Evolutionary conservation across 23 red algal species (phyloP).

Genomic region (Agarophyton chilense): DNA sequence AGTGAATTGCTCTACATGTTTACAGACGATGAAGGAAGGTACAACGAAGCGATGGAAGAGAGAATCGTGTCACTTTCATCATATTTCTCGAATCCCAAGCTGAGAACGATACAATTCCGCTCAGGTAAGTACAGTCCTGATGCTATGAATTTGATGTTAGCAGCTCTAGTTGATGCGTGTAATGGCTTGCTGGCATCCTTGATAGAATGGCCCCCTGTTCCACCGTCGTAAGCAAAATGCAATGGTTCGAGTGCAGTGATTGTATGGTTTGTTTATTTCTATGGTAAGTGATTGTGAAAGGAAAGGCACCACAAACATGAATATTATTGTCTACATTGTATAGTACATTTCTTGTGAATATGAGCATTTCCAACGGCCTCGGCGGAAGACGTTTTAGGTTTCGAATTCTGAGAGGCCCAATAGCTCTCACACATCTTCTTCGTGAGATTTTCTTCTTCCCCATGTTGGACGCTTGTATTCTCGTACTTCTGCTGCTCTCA

Average conservation of each 20-base stretch:
- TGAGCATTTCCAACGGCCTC: no score
- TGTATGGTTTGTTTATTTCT: neutral
- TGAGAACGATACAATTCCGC: conserved; percentile 46
- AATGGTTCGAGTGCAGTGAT: neutral
- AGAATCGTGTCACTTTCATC: conserved; percentile 37
- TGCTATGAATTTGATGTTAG: conserved; percentile 31
- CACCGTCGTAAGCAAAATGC: conserved; percentile 11
- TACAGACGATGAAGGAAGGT: conserved; percentile 40
- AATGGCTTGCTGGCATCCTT: conserved; percentile 41
- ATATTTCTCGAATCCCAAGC: conserved; percentile 15
- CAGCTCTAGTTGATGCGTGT: conserved; percentile 59
- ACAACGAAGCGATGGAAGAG: conserved; percentile 38
- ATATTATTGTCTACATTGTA: neutral
- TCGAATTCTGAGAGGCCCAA: no score
- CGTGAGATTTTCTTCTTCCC: conserved; percentile 26
- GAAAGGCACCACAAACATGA: neutral
- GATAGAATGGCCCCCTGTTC: conserved; percentile 44
- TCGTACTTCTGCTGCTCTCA: conserved; percentile 39
- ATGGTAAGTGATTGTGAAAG: neutral
- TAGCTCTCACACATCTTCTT: no score
- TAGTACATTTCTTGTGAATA: conserved; percentile 11
- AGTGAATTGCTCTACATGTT: conserved; percentile 50
- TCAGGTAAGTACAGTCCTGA: conserved; percentile 33
- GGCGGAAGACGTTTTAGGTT: no score
- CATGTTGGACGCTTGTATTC: conserved; percentile 54